Percentiles rank a stretch among this genome's conserved stretches.
These are phyloP conservation scores for Amanita fuliginea DNA, from an alignment of 768 basidiomycete species.

Conservation along the genomic window DNA sequence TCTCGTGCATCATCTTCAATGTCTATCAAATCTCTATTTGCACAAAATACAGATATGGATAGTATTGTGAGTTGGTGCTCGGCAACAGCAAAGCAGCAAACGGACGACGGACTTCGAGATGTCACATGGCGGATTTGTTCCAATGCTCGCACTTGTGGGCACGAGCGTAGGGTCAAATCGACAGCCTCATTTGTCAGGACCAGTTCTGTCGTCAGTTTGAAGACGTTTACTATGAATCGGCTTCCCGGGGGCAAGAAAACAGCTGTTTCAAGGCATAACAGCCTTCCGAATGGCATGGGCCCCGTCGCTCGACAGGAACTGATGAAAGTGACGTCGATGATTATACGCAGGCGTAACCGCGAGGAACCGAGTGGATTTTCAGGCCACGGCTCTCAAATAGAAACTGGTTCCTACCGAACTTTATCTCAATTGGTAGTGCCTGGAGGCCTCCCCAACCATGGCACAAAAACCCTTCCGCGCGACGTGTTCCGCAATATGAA, in stretches of 20 bases:
- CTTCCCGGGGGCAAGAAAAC: slow-evolving; percentile 63
- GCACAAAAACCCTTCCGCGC: slow-evolving; percentile 10
- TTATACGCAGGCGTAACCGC: slow-evolving; percentile 9
- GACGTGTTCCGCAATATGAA: slow-evolving; percentile 56
- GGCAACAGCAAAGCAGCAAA: slow-evolving; percentile 49
- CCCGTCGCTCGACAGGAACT: neutral
- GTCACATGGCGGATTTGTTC: slow-evolving; percentile 69
- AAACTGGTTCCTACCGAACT: neutral
- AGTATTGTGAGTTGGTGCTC: slow-evolving; percentile 62
- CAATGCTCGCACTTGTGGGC: slow-evolving; percentile 56
- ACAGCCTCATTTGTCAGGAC: slow-evolving; percentile 38
- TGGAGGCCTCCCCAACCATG: neutral
- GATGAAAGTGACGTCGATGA: slow-evolving; percentile 1
- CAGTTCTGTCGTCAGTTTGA: slow-evolving; percentile 48
- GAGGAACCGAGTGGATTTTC: neutral
- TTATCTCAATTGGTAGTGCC: neutral
- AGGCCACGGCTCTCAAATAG: neutral
- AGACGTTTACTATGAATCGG: slow-evolving; percentile 50
- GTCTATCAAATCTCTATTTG: slow-evolving; percentile 52
- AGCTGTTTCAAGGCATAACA: slow-evolving; percentile 49
- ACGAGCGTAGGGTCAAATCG: slow-evolving; percentile 36
- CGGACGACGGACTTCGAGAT: slow-evolving; percentile 73
- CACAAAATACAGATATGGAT: slow-evolving; percentile 40
- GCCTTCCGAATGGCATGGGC: slow-evolving; percentile 19
- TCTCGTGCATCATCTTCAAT: slow-evolving; percentile 54